Conservation (phyloP, 176 grass and related monocot species). For the Typha latifolia region DNA sequence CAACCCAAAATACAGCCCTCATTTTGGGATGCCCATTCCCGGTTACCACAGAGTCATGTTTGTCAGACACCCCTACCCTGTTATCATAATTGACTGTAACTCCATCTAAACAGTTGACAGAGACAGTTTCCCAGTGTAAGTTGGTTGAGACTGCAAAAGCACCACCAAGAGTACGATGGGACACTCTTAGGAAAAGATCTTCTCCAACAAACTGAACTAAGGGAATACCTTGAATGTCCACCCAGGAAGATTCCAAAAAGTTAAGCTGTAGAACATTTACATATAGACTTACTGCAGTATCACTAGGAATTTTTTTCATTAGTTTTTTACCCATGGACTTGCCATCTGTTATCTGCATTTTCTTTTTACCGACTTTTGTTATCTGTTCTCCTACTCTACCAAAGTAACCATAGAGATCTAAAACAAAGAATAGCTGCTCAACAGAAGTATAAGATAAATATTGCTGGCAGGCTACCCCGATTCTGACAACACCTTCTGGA, state of each 20-base stretch:
- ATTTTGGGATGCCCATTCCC: conserved; percentile 65
- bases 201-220: conserved; percentile 83
- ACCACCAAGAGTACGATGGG: conserved; percentile 93
- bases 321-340: conserved; percentile 31
- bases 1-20: conserved; percentile 96
- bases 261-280: conserved; percentile 70
- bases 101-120: conserved; percentile 88
- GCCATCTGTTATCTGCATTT: conserved; percentile 24
- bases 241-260: conserved; percentile 69
- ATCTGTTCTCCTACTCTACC: conserved; percentile 75
- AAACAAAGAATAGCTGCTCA: conserved; percentile 93
- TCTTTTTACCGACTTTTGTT: conserved; percentile 66
- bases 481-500: conserved; percentile 91
- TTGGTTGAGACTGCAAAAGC: conserved; percentile 93
- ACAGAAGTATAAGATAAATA: conserved; percentile 77
- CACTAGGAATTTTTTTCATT: conserved; percentile 81
- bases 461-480: conserved; percentile 74
- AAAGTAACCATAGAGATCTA: conserved; percentile 93
- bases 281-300: conserved; percentile 82
- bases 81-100: conserved; percentile 39
- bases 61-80: conserved; percentile 15
- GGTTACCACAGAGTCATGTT: conserved; percentile 20
- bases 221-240: conserved; percentile 33
- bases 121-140: conserved; percentile 68
- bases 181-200: conserved; percentile 84